Evolutionary conservation across 495 filamentous ascomycete species (phyloP).

Genomic region (Penicillium flavigenum): DNA sequence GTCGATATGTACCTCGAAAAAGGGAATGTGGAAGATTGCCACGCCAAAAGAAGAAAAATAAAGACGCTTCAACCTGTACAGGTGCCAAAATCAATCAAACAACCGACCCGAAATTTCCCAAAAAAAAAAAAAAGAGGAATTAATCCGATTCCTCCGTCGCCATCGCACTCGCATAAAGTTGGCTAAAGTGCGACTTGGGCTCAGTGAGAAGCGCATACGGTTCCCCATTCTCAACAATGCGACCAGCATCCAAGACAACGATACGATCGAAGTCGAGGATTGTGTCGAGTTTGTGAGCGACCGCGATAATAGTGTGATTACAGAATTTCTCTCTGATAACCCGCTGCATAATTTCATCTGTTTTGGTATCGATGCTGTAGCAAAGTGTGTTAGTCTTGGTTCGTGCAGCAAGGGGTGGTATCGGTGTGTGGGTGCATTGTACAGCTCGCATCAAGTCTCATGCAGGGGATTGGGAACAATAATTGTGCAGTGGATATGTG

Average conservation of each 20-base stretch:
- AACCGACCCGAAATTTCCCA: not conserved
- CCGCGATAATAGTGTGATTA: conserved; percentile 58
- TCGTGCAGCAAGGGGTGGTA: conserved; percentile 6
- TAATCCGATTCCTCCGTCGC: conserved; percentile 28
- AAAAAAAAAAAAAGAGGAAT: not conserved
- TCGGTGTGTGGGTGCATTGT: not conserved
- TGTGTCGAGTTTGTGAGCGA: conserved; percentile 63
- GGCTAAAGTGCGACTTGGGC: conserved; percentile 35
- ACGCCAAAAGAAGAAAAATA: conserved; percentile 8
- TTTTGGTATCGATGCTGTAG: conserved; percentile 53
- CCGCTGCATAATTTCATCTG: conserved; percentile 58
- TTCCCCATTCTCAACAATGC: conserved; percentile 46
- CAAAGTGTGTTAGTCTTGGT: conserved; percentile 4
- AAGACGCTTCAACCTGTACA: conserved; percentile 22
- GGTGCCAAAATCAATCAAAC: conserved; percentile 14
- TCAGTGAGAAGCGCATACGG: conserved; percentile 37
- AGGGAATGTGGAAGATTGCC: conserved; percentile 10
- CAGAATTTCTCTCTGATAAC: conserved; percentile 59
- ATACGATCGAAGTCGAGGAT: conserved; percentile 55
- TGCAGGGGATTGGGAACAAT: conserved; percentile 27
- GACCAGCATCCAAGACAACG: conserved; percentile 47
- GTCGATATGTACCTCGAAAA: conserved; percentile 28
- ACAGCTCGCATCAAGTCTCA: conserved; percentile 14
- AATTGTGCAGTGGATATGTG: conserved; percentile 4
- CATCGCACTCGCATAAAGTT: conserved; percentile 32